Conservation (phyloP, 805 yeast species). For the Candida germanica region DNA sequence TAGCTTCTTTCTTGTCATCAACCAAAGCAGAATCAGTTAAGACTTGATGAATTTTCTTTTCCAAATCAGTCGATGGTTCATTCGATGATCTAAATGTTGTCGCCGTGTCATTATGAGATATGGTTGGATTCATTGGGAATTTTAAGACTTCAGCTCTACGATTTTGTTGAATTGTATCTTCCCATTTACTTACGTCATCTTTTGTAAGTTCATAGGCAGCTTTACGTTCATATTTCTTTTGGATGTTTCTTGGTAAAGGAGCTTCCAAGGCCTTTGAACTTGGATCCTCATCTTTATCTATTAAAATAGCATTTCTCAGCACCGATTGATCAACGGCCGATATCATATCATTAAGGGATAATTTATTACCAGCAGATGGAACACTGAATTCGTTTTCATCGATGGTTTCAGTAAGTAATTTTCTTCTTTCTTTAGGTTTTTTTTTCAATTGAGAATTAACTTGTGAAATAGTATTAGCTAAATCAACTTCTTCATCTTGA, state of each 20-base stretch:
- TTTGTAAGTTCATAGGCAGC: conserved; percentile 91
- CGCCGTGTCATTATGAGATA: conserved; percentile 42
- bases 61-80: conserved; percentile 58
- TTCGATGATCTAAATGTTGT: conserved; percentile 50
- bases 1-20: conserved; percentile 73
- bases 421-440: conserved; percentile 38
- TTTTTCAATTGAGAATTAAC: conserved; percentile 36
- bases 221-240: conserved; percentile 76
- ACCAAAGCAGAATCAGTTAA: conserved; percentile 63
- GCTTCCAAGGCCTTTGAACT: conserved; percentile 56
- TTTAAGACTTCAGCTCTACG: conserved; percentile 81
- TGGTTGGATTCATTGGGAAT: conserved; percentile 62
- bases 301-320: conserved; percentile 47
- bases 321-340: conserved; percentile 54
- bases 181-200: conserved; percentile 86
- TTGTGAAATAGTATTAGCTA: conserved; percentile 45
- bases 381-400: conserved; percentile 70
- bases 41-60: conserved; percentile 57
- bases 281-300: conserved; percentile 32
- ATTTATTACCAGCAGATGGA: conserved; percentile 57
- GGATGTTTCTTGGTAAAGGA: conserved; percentile 84
- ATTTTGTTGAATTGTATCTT: conserved; percentile 72
- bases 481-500: conserved; percentile 50
- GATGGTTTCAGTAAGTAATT: conserved; percentile 49
- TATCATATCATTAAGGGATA: conserved; percentile 74